Conservation (phyloP, 352 stramenopile genomes). For the Phytophthora fragariaefolia region DNA sequence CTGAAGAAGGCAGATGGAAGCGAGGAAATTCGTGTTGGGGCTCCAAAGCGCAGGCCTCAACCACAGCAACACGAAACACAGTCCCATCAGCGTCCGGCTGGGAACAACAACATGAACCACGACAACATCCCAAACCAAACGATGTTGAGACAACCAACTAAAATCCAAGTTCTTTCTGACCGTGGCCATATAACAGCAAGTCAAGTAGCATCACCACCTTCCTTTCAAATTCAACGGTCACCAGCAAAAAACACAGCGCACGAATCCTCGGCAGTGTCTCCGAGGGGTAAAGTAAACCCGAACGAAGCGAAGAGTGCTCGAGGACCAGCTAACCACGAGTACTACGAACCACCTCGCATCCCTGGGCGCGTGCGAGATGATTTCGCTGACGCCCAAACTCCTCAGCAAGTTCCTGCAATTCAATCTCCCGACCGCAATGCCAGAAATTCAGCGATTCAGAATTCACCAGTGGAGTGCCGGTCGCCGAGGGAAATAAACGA, state of each 20-base stretch:
- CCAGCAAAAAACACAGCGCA: constrained; percentile 3
- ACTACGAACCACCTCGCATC: constrained; percentile 30
- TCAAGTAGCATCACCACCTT: constrained; percentile 13
- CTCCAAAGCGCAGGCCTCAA: constrained; percentile 56
- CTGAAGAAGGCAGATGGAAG: constrained; percentile 82
- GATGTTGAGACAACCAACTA: constrained; percentile 30
- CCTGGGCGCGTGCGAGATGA: constrained; percentile 47
- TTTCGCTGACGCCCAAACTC: constrained; percentile 29
- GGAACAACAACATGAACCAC: constrained; percentile 28
- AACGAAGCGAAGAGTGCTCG: constrained; percentile 26
- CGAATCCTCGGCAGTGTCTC: constrained; percentile 19
- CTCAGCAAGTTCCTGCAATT: constrained; percentile 10
- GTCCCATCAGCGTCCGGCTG: constrained; percentile 5
- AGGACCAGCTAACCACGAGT: constrained; percentile 14
- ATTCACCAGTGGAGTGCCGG: constrained; percentile 37
- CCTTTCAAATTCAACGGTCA: constrained; percentile 22
- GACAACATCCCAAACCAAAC: constrained; percentile 19
- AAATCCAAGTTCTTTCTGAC: constrained; percentile 21
- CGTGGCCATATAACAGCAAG: neutral
- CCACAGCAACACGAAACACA: constrained; percentile 20
- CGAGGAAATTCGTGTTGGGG: constrained; percentile 81
- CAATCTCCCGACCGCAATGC: constrained; percentile 12
- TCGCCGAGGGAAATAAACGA: constrained; percentile 72
- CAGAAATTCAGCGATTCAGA: constrained; percentile 7
- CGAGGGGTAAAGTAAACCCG: constrained; percentile 16